A percentile compares a stretch with the other conserved stretches of the same genome.
These are phyloP conservation scores for Sporobolomyces roseus DNA, from an alignment of 768 basidiomycete species.

Conservation along the genomic window DNA sequence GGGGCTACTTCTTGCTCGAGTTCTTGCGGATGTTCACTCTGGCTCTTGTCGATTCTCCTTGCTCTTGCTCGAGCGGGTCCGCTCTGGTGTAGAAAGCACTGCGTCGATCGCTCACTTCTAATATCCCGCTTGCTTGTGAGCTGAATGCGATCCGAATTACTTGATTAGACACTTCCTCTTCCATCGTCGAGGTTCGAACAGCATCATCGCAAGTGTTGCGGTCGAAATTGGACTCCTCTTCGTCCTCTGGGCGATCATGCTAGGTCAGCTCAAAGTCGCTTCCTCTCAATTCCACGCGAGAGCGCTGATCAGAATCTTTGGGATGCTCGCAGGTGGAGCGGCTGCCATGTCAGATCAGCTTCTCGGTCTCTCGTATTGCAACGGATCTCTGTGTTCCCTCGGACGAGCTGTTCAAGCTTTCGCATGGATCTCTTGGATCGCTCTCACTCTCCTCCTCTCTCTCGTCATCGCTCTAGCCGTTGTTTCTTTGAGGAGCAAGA, in stretches of 20 bases:
- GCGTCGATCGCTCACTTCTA: no score
- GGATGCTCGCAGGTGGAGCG: slow-evolving; percentile 3
- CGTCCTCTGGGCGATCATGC: slow-evolving; percentile 20
- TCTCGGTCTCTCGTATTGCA: neutral
- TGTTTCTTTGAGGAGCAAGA: neutral
- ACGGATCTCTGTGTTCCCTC: neutral
- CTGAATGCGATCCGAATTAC: neutral
- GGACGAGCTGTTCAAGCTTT: slow-evolving; percentile 21
- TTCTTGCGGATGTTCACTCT: no score
- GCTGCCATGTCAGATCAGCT: slow-evolving; percentile 14
- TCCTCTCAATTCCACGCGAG: no score
- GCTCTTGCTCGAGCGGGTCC: no score
- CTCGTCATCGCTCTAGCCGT: neutral
- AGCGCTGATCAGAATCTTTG: no score
- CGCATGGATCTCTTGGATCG: slow-evolving; percentile 30
- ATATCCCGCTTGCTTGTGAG: neutral
- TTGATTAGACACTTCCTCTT: slow-evolving; percentile 18
- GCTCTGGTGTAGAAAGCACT: no score
- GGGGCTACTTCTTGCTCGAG: no score
- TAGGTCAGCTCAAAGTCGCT: slow-evolving; percentile 14
- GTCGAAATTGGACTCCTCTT: slow-evolving; percentile 20
- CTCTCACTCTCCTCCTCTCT: slow-evolving; percentile 11
- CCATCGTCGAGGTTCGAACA: neutral
- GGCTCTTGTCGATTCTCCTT: no score
- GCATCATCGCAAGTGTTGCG: neutral